Conservation (phyloP, 306 rosid species). For the Lagenaria siceraria region DNA sequence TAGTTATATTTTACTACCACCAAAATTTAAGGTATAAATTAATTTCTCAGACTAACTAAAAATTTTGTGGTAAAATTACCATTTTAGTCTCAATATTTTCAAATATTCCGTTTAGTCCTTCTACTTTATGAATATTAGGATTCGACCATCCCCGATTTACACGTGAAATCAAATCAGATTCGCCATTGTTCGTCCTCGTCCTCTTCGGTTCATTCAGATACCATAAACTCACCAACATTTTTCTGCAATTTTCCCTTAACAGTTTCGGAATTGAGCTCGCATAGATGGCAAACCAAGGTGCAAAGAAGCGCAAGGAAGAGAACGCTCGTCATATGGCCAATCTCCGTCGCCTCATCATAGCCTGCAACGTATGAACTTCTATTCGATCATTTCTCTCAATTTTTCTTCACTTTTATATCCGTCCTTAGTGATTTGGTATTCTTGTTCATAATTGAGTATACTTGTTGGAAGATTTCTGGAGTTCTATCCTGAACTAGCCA, state of each 20-base stretch:
- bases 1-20: no score
- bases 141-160: neutral
- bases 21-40: no score
- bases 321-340: conserved; percentile 72
- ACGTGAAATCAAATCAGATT: neutral
- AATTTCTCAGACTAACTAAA: no score
- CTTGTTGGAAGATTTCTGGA: neutral
- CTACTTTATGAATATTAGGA: neutral
- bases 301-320: conserved; percentile 94
- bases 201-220: neutral
- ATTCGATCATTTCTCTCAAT: neutral
- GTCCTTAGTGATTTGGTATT: neutral
- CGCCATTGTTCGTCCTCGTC: neutral
- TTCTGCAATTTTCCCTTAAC: neutral
- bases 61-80: no score
- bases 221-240: neutral
- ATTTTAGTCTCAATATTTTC: no score
- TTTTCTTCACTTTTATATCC: neutral
- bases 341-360: conserved; percentile 56
- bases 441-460: neutral
- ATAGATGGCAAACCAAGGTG: conserved; percentile 90
- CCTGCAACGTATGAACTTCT: conserved; percentile 42
- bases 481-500: neutral
- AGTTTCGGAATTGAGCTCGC: neutral
- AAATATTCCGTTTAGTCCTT: no score